Percentiles rank a stretch among this genome's conserved stretches.
phyloP scores from a whole-genome alignment of 441 rosid genomes.

The Hura crepitans region DNA sequence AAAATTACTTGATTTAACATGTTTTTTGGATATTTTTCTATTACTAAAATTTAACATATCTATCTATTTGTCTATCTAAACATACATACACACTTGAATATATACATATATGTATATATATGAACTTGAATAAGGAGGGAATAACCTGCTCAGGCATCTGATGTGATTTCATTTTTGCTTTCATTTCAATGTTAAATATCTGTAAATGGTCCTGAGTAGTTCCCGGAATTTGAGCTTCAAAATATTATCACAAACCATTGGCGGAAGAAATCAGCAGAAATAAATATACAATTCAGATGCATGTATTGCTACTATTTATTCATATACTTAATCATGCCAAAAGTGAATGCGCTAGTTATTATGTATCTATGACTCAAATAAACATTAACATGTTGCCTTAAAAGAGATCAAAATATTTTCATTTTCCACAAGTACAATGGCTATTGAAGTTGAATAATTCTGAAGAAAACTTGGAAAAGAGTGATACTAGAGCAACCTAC shows the following conservation, averaged over 20 bases:
- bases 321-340: not conserved
- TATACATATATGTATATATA: too few relatives aligned
- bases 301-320: not conserved
- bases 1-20: not conserved
- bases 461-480: not conserved
- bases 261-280: conserved; percentile 2
- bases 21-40: not conserved
- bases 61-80: too few relatives aligned
- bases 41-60: not conserved
- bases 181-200: conserved; percentile 96
- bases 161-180: conserved; percentile 89
- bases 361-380: not conserved
- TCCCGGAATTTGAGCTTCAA: conserved; percentile 94
- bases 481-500: not conserved
- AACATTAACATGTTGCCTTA: not conserved
- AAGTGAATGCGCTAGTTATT: not conserved
- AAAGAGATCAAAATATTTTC: not conserved
- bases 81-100: too few relatives aligned
- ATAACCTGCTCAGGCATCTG: conserved; percentile 99
- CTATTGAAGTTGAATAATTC: not conserved
- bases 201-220: conserved; percentile 98
- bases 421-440: too few relatives aligned
- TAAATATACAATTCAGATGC: not conserved
- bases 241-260: conserved; percentile 10
- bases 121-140: conserved; percentile 4